phyloP scores from a whole-genome alignment of 2,329 filamentous ascomycete species.

The Chaetomium olivaceum region DNA sequence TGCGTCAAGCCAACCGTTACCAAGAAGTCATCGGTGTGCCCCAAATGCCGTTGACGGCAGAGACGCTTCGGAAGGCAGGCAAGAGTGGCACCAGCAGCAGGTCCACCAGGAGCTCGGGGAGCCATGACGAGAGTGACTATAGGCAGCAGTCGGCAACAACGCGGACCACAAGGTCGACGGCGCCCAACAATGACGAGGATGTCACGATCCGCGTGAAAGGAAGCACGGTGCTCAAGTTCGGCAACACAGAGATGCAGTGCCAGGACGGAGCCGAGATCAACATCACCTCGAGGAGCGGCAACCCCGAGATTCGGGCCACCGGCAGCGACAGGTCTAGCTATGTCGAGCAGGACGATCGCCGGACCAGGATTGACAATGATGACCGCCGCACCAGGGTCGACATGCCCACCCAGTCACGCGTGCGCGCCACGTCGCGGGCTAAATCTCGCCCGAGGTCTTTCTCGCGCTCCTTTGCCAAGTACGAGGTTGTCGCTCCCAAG shows the following conservation, averaged over 20 bases:
- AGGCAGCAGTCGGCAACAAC: conserved; percentile 62
- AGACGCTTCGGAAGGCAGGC: conserved; percentile 54
- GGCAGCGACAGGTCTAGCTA: conserved; percentile 56
- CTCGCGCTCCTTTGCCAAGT: conserved; percentile 33
- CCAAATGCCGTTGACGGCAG: conserved; percentile 54
- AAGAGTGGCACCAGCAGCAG: conserved; percentile 54
- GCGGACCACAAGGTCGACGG: conserved; percentile 57
- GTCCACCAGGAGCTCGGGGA: conserved; percentile 59
- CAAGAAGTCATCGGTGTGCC: conserved; percentile 54
- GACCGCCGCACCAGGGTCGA: conserved; percentile 49
- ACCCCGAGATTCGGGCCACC: conserved; percentile 41
- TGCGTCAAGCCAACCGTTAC: conserved; percentile 50
- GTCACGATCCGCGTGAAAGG: conserved; percentile 63
- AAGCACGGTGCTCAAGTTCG: conserved; percentile 56
- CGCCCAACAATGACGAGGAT: conserved; percentile 52
- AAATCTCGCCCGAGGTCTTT: conserved; percentile 54
- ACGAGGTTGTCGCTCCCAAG: not conserved
- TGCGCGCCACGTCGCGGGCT: conserved; percentile 53
- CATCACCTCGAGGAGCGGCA: conserved; percentile 43
- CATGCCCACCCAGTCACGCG: conserved; percentile 45
- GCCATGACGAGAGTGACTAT: conserved; percentile 65
- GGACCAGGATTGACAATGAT: conserved; percentile 49
- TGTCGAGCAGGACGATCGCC: conserved; percentile 51
- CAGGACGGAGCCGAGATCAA: conserved; percentile 61
- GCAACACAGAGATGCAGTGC: conserved; percentile 60